Percentiles rank a stretch among this genome's conserved stretches.
Evolutionary conservation across 2,329 filamentous ascomycete genomes (phyloP).

Genomic region (Talaromyces sp.): DNA sequence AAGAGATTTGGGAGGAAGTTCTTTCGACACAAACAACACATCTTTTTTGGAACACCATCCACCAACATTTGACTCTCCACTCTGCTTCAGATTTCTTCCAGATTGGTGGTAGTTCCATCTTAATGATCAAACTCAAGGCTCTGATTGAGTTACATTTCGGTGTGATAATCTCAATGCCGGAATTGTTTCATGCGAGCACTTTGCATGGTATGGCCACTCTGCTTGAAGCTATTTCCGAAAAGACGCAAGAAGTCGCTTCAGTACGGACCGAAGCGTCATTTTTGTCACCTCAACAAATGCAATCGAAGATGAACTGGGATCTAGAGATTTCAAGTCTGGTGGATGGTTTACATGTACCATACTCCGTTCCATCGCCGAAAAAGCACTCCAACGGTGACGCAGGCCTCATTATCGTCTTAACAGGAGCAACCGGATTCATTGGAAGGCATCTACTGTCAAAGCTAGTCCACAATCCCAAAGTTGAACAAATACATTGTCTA

Average conservation of each 20-base stretch:
- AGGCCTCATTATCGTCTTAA: slow-evolving; percentile 22
- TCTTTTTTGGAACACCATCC: neutral
- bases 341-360: neutral
- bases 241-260: neutral
- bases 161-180: slow-evolving; percentile 21
- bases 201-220: slow-evolving; percentile 20
- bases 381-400: neutral
- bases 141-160: slow-evolving; percentile 25
- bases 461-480: slow-evolving; percentile 31
- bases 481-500: slow-evolving; percentile 45
- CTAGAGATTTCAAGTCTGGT: slow-evolving; percentile 30
- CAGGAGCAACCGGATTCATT: slow-evolving; percentile 38
- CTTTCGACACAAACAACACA: neutral
- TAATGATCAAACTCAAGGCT: slow-evolving; percentile 16
- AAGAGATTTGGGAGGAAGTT: neutral
- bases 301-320: slow-evolving; percentile 39
- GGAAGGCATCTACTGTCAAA: slow-evolving; percentile 37
- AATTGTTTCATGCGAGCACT: slow-evolving; percentile 25
- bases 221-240: neutral
- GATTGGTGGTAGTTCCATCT: slow-evolving; percentile 37
- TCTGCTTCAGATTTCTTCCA: slow-evolving; percentile 29
- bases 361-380: neutral
- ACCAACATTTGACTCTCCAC: too few relatives aligned
- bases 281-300: slow-evolving; percentile 2
- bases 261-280: neutral